Evolutionary conservation across 2,329 filamentous ascomycete species (phyloP), one percentile per base, ranked within the genome.

Genomic region (Torrubiella hemipterigena): DNA sequence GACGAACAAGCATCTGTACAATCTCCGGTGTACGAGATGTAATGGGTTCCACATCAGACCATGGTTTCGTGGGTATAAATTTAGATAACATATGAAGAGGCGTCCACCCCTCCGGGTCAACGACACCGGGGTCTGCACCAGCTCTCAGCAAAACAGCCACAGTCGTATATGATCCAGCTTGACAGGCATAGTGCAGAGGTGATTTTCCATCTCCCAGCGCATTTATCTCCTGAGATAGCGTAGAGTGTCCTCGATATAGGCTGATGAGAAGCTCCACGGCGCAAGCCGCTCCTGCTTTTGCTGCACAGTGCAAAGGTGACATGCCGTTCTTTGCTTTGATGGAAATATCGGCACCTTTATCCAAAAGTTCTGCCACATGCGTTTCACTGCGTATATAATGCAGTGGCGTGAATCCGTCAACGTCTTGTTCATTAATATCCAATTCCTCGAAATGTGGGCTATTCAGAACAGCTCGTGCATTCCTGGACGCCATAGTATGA

Each of bases 101-200:
- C 5, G 29, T 31, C 4, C 22, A 18, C n/a, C 29, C 19, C 10
- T 23, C 16, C 8, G 5, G 5, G 13, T 24, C 21, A 3, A 17
- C 7, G 7, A 31, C 17, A 3, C 4, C 5, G 4, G 29, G 20
- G 13, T 31, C 29, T 6, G 29, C 29, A 10, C 29, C 29, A 13
- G 6, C 5, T 17, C 20, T 15, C 10, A 31, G 14, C 4, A 31
- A 21, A 5, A 31, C 29, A 6, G 29, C n/a, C 12, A 24, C 29
- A 7, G 29, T 23, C 4, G 7, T 15, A 17, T n/a, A 12, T 4
- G 20, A 31, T 16, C 29, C 29, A 17, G 20, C 13, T 21, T 23
- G 29, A 12, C 29, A 31, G 10, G 29, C 29, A 15, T 24, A 24
- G n/a, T 31, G 29, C 21, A 31, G 14, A 6, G 29, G 29, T 13